Evolutionary conservation across 371 early-diverging fungal genomes (phyloP), one percentile per base, ranked within the genome.

Genomic region (Mucor lusitanicus): DNA sequence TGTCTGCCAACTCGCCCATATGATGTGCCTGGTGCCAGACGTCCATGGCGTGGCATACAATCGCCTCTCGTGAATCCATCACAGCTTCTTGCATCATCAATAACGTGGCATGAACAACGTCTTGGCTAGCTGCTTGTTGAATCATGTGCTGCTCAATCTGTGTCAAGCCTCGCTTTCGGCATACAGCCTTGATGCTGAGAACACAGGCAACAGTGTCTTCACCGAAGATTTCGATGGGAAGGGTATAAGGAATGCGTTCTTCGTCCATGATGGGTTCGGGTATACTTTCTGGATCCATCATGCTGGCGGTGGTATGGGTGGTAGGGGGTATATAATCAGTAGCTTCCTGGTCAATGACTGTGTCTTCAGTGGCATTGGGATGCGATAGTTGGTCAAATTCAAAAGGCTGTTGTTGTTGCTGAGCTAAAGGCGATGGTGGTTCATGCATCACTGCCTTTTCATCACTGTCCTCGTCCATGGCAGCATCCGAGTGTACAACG

Each of bases 61-160:
- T 79, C 25, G 85, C 73, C 67, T 92, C 93, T 19, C 91, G 77
- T 12, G 83, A 82, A 68, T 93, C 93, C 61, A 85, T 87, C 21
- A 91, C 63, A 0, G 81, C 87, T 37, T 82, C 83, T 60, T 80
- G 80, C 23, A 92, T 77, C 63, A 90, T 78, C 72, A 85, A 81
- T 27, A 90, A 79, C 3, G 81, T 74, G 0, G 91, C 91, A 21
- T 81, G 81, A 0, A 88, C 75, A 46, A 90, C 80, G 6, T 72
- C 6, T 5, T 72, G 50, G 0, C 40, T 53, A 2, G 37, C 37
- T 12, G 59, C 19, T 59, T 68, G 63, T 17, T 68, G 58, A 1
- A 53, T 39, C 6, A 88, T 65, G 5, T 74, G 64, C 19, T 72
- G 56, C 1, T 74, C 67, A 21, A 87, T 71, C 39, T 82, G 69